phyloP scores from a whole-genome alignment of 805 yeast species.

The Grigorovia jiainica region DNA sequence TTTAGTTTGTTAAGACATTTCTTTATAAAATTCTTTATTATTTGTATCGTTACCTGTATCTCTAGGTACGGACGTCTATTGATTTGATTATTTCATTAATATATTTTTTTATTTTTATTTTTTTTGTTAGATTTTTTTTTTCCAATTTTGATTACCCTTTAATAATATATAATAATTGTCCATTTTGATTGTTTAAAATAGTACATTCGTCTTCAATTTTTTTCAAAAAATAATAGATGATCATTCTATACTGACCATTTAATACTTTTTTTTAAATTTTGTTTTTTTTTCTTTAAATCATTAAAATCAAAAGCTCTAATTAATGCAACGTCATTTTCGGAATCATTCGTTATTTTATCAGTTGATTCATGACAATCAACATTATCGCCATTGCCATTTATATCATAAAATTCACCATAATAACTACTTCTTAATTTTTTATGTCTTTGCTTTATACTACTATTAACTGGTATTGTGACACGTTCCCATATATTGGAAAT shows the following conservation, averaged over 20 bases:
- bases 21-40: no score
- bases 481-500: constrained; percentile 19
- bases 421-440: constrained; percentile 11
- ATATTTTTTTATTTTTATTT: constrained; percentile 1
- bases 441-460: constrained; percentile 18
- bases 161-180: background rate
- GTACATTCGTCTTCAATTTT: no score
- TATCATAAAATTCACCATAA: constrained; percentile 11
- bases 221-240: no score
- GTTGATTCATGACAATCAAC: background rate
- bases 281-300: background rate
- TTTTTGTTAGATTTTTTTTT: background rate
- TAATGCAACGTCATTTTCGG: constrained; percentile 19
- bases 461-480: constrained; percentile 25
- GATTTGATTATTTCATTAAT: background rate
- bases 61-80: no score
- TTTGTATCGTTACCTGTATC: no score
- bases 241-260: constrained; percentile 3
- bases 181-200: background rate
- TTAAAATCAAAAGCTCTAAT: constrained; percentile 23
- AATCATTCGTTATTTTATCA: constrained; percentile 2
- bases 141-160: background rate
- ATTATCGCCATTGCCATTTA: constrained; percentile 7
- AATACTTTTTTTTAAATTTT: constrained; percentile 2
- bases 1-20: no score